phyloP scores from a whole-genome alignment of 495 filamentous ascomycete species.

The Patellaria atrata region DNA sequence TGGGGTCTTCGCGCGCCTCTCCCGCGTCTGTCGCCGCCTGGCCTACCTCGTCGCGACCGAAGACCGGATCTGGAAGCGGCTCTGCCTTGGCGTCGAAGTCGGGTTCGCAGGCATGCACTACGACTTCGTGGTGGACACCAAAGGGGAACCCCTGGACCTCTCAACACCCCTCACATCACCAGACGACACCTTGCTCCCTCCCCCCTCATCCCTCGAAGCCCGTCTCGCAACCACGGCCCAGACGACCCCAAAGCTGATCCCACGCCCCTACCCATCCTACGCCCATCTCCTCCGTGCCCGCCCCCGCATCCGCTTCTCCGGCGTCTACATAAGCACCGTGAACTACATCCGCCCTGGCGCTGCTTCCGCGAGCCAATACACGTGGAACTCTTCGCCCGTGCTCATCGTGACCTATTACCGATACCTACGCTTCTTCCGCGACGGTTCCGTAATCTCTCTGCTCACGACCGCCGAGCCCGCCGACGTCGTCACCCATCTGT shows the following conservation, averaged over 20 bases:
- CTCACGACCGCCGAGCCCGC: slow-evolving; percentile 65
- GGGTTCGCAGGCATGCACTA: slow-evolving; percentile 82
- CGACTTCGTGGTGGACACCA: slow-evolving; percentile 49
- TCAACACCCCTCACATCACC: too few species aligned
- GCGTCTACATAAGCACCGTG: slow-evolving; percentile 88
- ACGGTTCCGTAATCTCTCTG: slow-evolving; percentile 67
- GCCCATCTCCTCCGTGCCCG: slow-evolving; percentile 60
- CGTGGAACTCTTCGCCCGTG: slow-evolving; percentile 63
- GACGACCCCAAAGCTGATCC: slow-evolving; percentile 27
- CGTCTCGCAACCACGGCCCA: slow-evolving; percentile 2
- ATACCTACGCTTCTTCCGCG: slow-evolving; percentile 86
- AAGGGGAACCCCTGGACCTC: slow-evolving; percentile 19
- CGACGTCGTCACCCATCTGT: slow-evolving; percentile 61
- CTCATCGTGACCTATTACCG: slow-evolving; percentile 97
- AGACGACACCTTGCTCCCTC: not conserved
- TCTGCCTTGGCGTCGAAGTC: slow-evolving; percentile 54
- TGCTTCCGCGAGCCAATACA: slow-evolving; percentile 37
- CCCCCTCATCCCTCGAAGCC: not conserved
- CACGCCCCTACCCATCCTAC: slow-evolving; percentile 32
- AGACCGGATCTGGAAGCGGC: slow-evolving; percentile 73
- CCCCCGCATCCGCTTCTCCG: slow-evolving; percentile 83
- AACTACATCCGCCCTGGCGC: slow-evolving; percentile 83
- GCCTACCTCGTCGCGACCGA: slow-evolving; percentile 76
- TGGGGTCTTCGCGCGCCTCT: slow-evolving; percentile 60
- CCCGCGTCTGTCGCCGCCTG: slow-evolving; percentile 72